Conservation (phyloP, 805 yeast genomes). For the Grigorovia transvaalensis region DNA sequence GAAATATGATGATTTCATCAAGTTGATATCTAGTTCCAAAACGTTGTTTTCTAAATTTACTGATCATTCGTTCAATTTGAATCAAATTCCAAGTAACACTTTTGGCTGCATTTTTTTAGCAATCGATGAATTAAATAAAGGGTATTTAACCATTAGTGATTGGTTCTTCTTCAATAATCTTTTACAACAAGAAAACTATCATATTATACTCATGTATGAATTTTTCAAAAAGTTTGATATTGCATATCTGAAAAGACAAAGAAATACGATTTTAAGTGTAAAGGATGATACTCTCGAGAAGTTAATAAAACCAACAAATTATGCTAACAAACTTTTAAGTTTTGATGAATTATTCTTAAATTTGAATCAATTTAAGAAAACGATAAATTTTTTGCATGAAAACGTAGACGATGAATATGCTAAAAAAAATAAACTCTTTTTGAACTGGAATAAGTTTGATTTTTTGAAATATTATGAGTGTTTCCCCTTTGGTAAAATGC, state of each 20-base stretch:
- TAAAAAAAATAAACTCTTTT: conserved; percentile 15
- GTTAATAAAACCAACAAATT: conserved; percentile 27
- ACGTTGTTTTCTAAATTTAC: conserved; percentile 23
- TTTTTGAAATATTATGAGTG: conserved; percentile 22
- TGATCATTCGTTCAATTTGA: conserved; percentile 35
- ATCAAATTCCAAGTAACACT: conserved; percentile 44
- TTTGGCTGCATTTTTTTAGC: conserved; percentile 68
- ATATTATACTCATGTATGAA: conserved; percentile 43
- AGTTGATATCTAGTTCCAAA: conserved; percentile 27
- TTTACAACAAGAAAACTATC: conserved; percentile 39
- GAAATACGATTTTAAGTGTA: not conserved
- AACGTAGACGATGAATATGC: conserved; percentile 25
- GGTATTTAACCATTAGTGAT: conserved; percentile 56
- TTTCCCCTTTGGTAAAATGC: conserved; percentile 9
- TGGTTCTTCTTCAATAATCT: conserved; percentile 62
- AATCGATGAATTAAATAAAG: conserved; percentile 64
- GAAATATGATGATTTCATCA: conserved; percentile 29
- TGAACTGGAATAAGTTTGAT: conserved; percentile 29
- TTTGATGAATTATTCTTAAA: conserved; percentile 30
- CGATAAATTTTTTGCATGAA: conserved; percentile 27
- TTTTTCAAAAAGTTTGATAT: conserved; percentile 41
- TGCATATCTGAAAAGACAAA: conserved; percentile 8
- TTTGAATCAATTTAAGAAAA: conserved; percentile 23
- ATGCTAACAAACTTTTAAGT: conserved; percentile 30
- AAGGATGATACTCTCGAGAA: conserved; percentile 6